Base-by-base conservation (phyloP, 2,329 filamentous ascomycete species). In the Beauveria australis region DNA sequence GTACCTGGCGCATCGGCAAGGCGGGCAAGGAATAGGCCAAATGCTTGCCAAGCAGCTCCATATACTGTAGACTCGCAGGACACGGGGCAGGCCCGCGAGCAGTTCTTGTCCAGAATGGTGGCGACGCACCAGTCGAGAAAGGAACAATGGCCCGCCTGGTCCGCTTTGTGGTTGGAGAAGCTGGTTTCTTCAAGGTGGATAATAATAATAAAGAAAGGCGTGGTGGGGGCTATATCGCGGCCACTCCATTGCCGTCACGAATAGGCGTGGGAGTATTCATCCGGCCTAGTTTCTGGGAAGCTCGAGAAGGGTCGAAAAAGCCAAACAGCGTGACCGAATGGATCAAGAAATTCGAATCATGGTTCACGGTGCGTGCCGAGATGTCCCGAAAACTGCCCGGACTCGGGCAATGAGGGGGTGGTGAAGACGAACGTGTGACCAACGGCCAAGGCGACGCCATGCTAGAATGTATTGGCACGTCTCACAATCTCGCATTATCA, bases 141-240 rank as follows among this genome's bases (percentile, higher is more conserved):
- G 54, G 46, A 49, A 41, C 54, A 41, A 58, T 58, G 54, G 54
- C 30, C 54, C 30, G 43, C 6, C 19, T 28, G 44, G 46, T 33
- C 54, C 46, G 54, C 54, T 9, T 40, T 16, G 14, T 37, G 7
- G 8, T 37, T 24, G 18, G 26, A 22, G 56, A 48, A 52, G 44
- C 55, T 58, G 46, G 43, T 22, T 33, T 48, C 46, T 41, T 58
- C 37, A 16, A 43, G 33, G 55, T 58, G 46, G 55, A 30, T 58
- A 22, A 28, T 24, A 24, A 22, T 22, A 22, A 22, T 22, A 22
- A 24, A 24, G 44, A 33, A 19, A 30, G n/a, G 24, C 18, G 16
- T 19, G n/a, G 55, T 58, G 55, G 55, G 47, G 56, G 47, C 56
- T 52, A 43, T 52, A 52, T 59, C 46, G 47, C n/a, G 12, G 37